phyloP scores from a whole-genome alignment of 352 stramenopile species.

The Blastocystis sp. region DNA sequence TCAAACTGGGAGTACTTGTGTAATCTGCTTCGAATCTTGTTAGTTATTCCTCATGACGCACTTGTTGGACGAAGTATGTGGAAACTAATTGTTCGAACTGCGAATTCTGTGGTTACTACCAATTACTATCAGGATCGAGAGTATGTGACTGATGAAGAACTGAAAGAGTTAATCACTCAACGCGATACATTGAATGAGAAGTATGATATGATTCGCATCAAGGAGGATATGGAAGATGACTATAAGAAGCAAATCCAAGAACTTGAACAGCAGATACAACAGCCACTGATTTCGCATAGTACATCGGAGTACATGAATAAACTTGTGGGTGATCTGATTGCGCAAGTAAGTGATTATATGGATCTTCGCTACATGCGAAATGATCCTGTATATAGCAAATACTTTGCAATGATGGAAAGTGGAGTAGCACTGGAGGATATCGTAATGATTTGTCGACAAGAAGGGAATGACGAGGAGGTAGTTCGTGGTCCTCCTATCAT shows the following conservation, averaged over 20 bases:
- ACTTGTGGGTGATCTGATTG: not conserved
- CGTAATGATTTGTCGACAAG: not conserved
- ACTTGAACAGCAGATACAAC: not conserved
- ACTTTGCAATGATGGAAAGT: constrained; percentile 15
- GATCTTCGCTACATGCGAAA: not conserved
- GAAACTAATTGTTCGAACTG: not conserved
- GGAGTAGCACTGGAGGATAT: not conserved
- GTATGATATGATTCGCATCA: not conserved
- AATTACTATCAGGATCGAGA: not conserved
- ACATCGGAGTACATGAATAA: not conserved
- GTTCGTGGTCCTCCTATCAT: constrained; percentile 17
- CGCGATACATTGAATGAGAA: constrained; percentile 17
- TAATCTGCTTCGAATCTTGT: not conserved
- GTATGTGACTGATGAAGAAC: not conserved
- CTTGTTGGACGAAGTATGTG: constrained; percentile 38
- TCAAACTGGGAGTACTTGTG: constrained; percentile 58
- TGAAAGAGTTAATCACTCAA: constrained; percentile 4
- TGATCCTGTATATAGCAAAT: constrained; percentile 4
- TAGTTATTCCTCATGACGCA: not conserved
- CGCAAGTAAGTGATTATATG: not conserved
- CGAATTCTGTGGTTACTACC: constrained; percentile 1
- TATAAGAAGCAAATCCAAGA: not conserved
- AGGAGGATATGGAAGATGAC: not conserved
- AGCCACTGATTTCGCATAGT: not conserved
- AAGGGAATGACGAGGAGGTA: constrained; percentile 5